These are phyloP conservation scores for Leucaena leucocephala DNA, from an alignment of 306 rosid species.

Conservation along the genomic window DNA sequence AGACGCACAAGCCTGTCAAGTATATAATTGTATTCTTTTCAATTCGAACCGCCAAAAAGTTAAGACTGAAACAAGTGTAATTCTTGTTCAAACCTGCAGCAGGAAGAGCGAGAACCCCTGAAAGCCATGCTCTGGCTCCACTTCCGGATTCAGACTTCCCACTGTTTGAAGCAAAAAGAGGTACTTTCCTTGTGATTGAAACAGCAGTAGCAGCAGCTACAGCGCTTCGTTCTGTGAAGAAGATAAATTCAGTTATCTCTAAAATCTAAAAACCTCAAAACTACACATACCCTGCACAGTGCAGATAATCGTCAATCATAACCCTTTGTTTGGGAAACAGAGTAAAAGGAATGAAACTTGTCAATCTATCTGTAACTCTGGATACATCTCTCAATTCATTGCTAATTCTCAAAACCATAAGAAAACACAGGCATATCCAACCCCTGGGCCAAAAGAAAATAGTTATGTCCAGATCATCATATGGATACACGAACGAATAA, in stretches of 20 bases:
- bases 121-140: slow-evolving; percentile 62
- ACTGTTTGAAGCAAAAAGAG: slow-evolving; percentile 51
- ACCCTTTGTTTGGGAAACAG: background rate
- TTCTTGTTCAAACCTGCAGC: slow-evolving; percentile 64
- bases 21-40: background rate
- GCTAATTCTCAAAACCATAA: background rate
- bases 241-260: slow-evolving; percentile 15
- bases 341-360: background rate
- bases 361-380: background rate
- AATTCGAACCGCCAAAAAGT: background rate
- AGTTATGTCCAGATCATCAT: background rate
- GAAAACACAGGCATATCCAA: background rate
- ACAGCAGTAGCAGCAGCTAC: slow-evolving; percentile 72
- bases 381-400: background rate
- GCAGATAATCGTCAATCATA: background rate
- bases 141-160: slow-evolving; percentile 53
- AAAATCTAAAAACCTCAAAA: slow-evolving; percentile 2
- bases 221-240: slow-evolving; percentile 65
- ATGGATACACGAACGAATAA: background rate
- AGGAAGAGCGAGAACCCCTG: slow-evolving; percentile 77
- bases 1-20: background rate
- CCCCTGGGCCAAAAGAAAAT: background rate
- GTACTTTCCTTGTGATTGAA: slow-evolving; percentile 46
- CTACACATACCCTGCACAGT: slow-evolving; percentile 6
- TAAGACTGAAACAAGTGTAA: background rate